phyloP scores from a whole-genome alignment of 352 stramenopile species.

The Globisporangium uncinulatum region DNA sequence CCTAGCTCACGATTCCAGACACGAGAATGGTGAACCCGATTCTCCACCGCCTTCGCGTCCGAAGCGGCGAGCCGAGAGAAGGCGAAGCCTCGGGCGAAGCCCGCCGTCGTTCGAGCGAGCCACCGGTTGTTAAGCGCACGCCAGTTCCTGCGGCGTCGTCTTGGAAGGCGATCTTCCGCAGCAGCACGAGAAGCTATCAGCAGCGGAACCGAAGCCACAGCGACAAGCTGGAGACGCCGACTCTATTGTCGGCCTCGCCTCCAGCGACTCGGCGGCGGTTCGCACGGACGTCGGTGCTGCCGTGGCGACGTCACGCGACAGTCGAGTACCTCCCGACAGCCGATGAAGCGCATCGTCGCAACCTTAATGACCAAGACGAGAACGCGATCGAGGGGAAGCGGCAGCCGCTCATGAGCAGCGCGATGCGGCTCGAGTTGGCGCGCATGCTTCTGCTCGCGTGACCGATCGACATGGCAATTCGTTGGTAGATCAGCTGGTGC shows the following conservation, averaged over 20 bases:
- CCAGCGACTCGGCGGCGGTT: not conserved
- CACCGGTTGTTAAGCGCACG: not conserved
- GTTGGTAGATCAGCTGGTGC: not conserved
- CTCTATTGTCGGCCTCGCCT: not conserved
- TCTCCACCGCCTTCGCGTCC: too few relatives aligned
- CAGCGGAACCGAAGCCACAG: slow-evolving; percentile 1
- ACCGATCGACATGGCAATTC: not conserved
- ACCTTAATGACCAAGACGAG: not conserved
- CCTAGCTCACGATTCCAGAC: too few relatives aligned
- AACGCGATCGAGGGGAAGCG: not conserved
- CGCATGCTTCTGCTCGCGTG: slow-evolving; percentile 1
- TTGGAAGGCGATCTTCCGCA: slow-evolving; percentile 1
- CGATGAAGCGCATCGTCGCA: too few relatives aligned
- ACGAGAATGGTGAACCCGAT: too few relatives aligned
- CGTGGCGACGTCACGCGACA: not conserved
- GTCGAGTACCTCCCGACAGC: not conserved
- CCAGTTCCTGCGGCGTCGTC: not conserved
- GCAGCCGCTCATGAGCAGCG: not conserved
- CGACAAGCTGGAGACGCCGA: not conserved
- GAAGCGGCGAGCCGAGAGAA: too few relatives aligned
- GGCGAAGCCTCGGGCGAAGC: too few relatives aligned
- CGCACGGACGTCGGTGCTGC: not conserved
- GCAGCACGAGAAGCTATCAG: not conserved
- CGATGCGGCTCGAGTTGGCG: not conserved
- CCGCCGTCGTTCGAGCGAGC: not conserved